Percentiles rank a stretch among this genome's conserved stretches.
These are phyloP conservation scores for Eudorina sp. DNA, from an alignment of 139 green algal genomes.

Conservation along the genomic window DNA sequence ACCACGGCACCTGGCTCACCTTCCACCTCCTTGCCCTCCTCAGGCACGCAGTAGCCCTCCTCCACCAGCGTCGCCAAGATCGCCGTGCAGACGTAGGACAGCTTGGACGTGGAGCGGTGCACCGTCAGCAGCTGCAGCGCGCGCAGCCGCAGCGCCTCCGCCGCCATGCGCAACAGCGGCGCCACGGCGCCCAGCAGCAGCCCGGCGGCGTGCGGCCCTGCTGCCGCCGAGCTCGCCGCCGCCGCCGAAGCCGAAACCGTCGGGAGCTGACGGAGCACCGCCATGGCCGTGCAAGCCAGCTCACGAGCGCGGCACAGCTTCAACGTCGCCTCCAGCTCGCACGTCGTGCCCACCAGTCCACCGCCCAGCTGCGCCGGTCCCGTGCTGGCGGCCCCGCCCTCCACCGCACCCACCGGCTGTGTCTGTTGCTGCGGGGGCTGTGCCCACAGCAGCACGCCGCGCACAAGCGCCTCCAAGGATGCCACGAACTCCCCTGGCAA, in stretches of 20 bases:
- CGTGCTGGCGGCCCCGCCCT: background rate
- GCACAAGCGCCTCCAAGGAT: slow-evolving; percentile 62
- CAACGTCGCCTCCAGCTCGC: slow-evolving; percentile 12
- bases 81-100: slow-evolving; percentile 83
- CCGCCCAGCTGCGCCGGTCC: too few species aligned
- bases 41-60: slow-evolving; percentile 93
- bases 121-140: slow-evolving; percentile 65
- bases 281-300: background rate
- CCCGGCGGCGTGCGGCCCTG: background rate
- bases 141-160: slow-evolving; percentile 59
- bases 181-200: slow-evolving; percentile 49
- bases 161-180: slow-evolving; percentile 69
- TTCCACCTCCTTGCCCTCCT: slow-evolving; percentile 65
- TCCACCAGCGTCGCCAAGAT: slow-evolving; percentile 85
- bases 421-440: slow-evolving; percentile 57
- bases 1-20: too few species aligned
- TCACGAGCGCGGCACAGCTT: slow-evolving; percentile 35
- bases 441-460: slow-evolving; percentile 76
- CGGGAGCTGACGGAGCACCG: background rate
- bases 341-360: background rate
- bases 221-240: background rate
- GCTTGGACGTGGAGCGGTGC: slow-evolving; percentile 84
- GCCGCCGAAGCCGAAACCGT: background rate
- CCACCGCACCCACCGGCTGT: background rate
- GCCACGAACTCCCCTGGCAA: background rate